Base-by-base conservation (phyloP, 2,329 filamentous ascomycete genomes). In the Celoporthe dispersa region DNA sequence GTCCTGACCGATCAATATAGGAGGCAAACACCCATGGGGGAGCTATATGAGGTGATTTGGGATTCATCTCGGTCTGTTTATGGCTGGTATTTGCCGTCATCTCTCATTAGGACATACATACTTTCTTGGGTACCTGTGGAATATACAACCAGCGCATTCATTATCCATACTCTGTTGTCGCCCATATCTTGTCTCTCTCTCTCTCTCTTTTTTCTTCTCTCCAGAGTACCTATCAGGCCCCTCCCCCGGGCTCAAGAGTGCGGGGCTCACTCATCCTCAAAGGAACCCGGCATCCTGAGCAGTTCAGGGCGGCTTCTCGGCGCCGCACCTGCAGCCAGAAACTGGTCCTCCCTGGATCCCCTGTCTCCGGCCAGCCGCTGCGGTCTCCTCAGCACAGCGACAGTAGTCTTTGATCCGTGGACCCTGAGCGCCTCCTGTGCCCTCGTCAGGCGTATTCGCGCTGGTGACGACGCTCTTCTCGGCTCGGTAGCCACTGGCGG, bases 351-450 rank as follows among this genome's bases (percentile, higher is more conserved):
- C 22, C 37, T 33, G 2, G 3, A 9, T 2, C 60, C 62, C 19
- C 62, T 37, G 4, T 70, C 70, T 6, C 61, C 68, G 12, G 61
- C 60, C 16, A 66, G 65, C 5, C 63, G 31, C 39, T 55, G 59
- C 22, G 70, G 62, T 39, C 70, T 60, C 37, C 63, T 68, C 12
- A 70, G 35, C 68, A 70, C 48, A 41, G 67, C 62, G 37, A 64
- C 64, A 2, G 62, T 69, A 1, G 55, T 51, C 59, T 37, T 65
- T 1, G 61, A 25, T 28, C 65, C 63, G n/a, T 68, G 59, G 7
- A 66, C 64, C 51, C 65, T 64, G 8, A 72, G 8, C 25, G 70
- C 70, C 22, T 72, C 70, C 41, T 72, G 70, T 3, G 70, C 70
- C 25, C 68, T 48, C 8, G 48, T 16, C 0, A 72, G 63, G 37